Evolutionary conservation across 192 early-diverging fungal species (phyloP).

Genomic region (Fimicolochytrium jonesii): DNA sequence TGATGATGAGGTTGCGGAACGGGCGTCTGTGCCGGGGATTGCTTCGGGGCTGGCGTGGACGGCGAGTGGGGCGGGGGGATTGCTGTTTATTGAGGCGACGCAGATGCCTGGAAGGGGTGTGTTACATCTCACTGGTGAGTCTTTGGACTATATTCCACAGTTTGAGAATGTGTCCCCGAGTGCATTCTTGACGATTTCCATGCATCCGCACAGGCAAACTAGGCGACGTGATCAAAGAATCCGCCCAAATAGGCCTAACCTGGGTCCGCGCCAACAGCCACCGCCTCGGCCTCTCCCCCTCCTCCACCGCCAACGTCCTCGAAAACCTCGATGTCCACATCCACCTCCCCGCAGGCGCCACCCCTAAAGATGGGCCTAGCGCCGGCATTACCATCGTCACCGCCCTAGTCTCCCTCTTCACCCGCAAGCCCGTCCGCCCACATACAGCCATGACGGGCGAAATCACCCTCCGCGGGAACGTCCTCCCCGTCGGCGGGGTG

Average conservation of each 20-base stretch:
- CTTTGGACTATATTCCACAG: no score
- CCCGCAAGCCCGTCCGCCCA: conserved; percentile 44
- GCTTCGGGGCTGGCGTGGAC: conserved; percentile 82
- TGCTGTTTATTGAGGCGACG: conserved; percentile 77
- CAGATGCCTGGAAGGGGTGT: conserved; percentile 69
- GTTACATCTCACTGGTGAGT: conserved; percentile 60
- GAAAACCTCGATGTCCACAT: conserved; percentile 74
- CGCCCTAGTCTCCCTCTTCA: conserved; percentile 74
- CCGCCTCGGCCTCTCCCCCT: conserved; percentile 47
- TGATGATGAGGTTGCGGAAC: conserved; percentile 68
- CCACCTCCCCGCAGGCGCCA: conserved; percentile 78
- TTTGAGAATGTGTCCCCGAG: no score
- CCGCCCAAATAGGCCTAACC: conserved; percentile 68
- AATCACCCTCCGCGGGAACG: conserved; percentile 75
- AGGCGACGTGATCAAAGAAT: conserved; percentile 85
- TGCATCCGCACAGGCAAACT: conserved; percentile 49
- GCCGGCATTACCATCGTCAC: conserved; percentile 70
- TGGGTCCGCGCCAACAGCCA: conserved; percentile 72
- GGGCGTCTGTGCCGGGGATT: conserved; percentile 63
- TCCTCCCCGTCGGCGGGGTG: conserved; percentile 80
- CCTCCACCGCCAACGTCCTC: conserved; percentile 20
- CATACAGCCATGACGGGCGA: conserved; percentile 80
- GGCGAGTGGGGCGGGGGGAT: conserved; percentile 62
- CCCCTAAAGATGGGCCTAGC: conserved; percentile 77
- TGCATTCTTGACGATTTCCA: no score